Percentiles rank a stretch among this genome's conserved stretches.
Evolutionary conservation across 2,329 filamentous ascomycete genomes (phyloP).

Genomic region (Diaporthe sp.): DNA sequence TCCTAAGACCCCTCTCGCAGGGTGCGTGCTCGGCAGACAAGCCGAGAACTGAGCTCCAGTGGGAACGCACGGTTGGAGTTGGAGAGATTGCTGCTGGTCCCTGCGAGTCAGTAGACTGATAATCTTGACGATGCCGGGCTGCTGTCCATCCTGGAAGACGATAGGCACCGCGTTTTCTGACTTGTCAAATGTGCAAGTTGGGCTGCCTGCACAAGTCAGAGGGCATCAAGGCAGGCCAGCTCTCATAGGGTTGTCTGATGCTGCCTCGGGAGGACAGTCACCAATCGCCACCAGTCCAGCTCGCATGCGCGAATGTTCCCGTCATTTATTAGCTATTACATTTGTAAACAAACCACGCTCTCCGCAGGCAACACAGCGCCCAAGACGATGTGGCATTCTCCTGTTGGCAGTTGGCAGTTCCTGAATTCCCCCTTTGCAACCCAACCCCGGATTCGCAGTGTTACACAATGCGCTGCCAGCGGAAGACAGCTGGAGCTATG

Average conservation of each 20-base stretch:
- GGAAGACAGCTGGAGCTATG: not conserved
- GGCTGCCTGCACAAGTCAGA: not conserved
- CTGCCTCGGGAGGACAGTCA: not conserved
- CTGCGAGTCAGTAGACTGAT: conserved; percentile 17
- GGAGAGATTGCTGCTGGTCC: conserved; percentile 15
- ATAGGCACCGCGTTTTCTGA: not conserved
- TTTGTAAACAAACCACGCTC: not conserved
- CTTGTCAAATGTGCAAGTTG: not conserved
- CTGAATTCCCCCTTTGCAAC: not conserved
- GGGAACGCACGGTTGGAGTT: conserved; percentile 3
- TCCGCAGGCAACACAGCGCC: not conserved
- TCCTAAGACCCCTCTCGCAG: conserved; percentile 25
- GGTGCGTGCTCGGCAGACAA: conserved; percentile 32
- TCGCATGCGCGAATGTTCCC: too few relatives aligned
- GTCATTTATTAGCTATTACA: not conserved
- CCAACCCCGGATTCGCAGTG: not conserved
- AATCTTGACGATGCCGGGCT: not conserved
- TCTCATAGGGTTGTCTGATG: not conserved
- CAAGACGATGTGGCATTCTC: conserved; percentile 27
- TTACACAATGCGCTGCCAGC: not conserved
- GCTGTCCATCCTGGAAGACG: not conserved
- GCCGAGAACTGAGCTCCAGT: conserved; percentile 27
- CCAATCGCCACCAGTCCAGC: not conserved
- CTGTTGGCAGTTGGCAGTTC: conserved; percentile 28
- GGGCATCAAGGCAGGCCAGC: not conserved